Base-by-base conservation (phyloP, 2,329 filamentous ascomycete genomes). In the Rhytidhysteron rufulum region DNA sequence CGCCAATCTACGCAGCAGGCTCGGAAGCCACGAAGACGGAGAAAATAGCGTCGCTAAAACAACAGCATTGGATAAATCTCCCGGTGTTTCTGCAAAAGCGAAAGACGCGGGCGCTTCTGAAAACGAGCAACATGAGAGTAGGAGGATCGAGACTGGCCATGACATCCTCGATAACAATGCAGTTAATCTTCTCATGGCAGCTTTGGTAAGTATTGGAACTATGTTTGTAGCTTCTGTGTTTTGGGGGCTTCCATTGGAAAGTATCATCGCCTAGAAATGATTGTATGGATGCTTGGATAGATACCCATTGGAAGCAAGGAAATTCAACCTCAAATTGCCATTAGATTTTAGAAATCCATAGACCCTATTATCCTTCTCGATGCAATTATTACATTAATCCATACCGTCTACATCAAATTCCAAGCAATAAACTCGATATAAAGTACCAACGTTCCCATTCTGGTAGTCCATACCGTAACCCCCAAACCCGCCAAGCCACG, bases 141-240 rank as follows among this genome's bases (percentile, higher is more conserved):
- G 70, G 47, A 79, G 79, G 54, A 72, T 69, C 67, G 78, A 86
- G 66, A 85, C 73, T 51, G 88, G 81, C 60, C 37, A 73, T 69
- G 78, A 95, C 60, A 63, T 94, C 45, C 71, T 98, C 42, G 89
- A 95, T 65, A 98, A 98, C 65, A 98, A 98, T 64, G 86, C 87
- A 40, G 89, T 98, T 54, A 98, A 98, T 64, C 80, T 96, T 42
- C 64, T 91, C 41, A 97, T 96, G 91, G 90, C 91, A 0, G 75
- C 80, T 11, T 73, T 74, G 4, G 90, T 95, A 79, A 95, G 87
- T 60, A 49, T 89, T 15, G 79, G 83, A 4, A 86, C 83, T 4
- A 94, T 97, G 80, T 71, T 58, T n/a, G 51, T 45, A 2, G 55
- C 63, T 3, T 54, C 51, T 20, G 19, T 50, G n/a, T 31, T 58